phyloP scores from a whole-genome alignment of 2,329 filamentous ascomycete genomes.

The Cytospora leucostoma region DNA sequence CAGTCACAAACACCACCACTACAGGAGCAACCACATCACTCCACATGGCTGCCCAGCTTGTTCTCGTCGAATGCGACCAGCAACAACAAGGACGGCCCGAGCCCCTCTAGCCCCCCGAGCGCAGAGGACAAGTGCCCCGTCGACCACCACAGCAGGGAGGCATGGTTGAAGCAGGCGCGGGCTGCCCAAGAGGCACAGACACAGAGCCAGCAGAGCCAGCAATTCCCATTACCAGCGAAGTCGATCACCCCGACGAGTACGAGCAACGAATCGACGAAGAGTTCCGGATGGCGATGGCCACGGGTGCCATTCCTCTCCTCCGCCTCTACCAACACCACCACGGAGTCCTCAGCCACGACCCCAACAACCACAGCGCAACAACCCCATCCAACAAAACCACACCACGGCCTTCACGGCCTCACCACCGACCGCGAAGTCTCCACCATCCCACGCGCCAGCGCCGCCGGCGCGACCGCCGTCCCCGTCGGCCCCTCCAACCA shows the following conservation, averaged over 20 bases:
- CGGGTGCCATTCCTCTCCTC: conserved; percentile 45
- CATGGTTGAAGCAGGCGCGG: conserved; percentile 75
- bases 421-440: conserved; percentile 73
- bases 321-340: conserved; percentile 31
- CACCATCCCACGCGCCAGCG: conserved; percentile 70
- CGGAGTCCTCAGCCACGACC: conserved; percentile 13
- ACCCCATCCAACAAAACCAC: conserved; percentile 18
- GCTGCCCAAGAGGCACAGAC: conserved; percentile 46
- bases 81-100: background rate
- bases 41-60: conserved; percentile 29
- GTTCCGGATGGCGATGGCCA: conserved; percentile 43
- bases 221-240: background rate
- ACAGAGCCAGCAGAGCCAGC: background rate
- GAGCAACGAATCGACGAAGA: conserved; percentile 31
- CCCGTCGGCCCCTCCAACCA: conserved; percentile 58
- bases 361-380: conserved; percentile 24
- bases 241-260: conserved; percentile 34
- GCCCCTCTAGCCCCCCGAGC: background rate
- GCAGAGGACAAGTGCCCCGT: conserved; percentile 70
- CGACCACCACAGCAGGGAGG: conserved; percentile 83
- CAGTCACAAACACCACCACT: conserved; percentile 5
- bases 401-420: conserved; percentile 43
- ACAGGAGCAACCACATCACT: conserved; percentile 27
- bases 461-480: conserved; percentile 37
- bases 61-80: background rate